Percentiles rank a stretch among this genome's conserved stretches.
Conservation (phyloP, 2,329 filamentous ascomycete species). For the Penicillium olsonii region DNA sequence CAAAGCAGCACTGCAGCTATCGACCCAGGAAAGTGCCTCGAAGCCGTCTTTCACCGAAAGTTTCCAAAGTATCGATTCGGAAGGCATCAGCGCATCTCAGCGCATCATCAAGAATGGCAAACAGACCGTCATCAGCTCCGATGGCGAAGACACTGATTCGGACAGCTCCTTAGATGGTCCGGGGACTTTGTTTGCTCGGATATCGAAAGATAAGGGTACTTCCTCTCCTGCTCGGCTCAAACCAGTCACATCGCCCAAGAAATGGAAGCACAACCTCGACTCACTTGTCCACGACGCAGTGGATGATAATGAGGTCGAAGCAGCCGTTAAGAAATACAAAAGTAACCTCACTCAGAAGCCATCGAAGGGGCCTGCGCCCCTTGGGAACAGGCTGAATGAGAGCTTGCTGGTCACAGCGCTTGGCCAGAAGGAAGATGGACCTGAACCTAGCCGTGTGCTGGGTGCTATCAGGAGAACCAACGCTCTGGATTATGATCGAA, state of each 20-base stretch:
- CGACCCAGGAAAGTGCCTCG: conserved; percentile 7
- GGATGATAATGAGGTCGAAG: conserved; percentile 61
- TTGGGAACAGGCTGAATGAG: conserved; percentile 32
- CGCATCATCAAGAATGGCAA: conserved; percentile 59
- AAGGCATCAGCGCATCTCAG: conserved; percentile 42
- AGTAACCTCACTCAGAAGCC: conserved; percentile 25
- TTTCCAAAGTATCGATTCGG: conserved; percentile 21
- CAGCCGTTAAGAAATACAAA: conserved; percentile 46
- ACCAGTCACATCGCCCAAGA: conserved; percentile 9
- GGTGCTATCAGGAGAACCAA: conserved; percentile 63
- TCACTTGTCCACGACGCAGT: conserved; percentile 61
- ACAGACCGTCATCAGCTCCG: conserved; percentile 64
- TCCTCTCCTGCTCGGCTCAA: neutral
- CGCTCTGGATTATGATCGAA: conserved; percentile 54
- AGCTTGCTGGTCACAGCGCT: conserved; percentile 46
- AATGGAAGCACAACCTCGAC: conserved; percentile 66
- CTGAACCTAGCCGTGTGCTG: conserved; percentile 51
- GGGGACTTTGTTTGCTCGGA: conserved; percentile 37
- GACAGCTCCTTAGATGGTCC: conserved; percentile 57
- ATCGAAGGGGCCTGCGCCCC: neutral
- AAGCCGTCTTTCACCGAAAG: conserved; percentile 13
- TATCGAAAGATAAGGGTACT: conserved; percentile 2
- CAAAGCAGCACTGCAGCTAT: conserved; percentile 16
- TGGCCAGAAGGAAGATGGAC: conserved; percentile 44
- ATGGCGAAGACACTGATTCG: conserved; percentile 68